Percentiles rank a stretch among this genome's conserved stretches.
These are phyloP conservation scores for Diddensiella santjacobensis DNA, from an alignment of 805 yeast genomes.

Conservation along the genomic window DNA sequence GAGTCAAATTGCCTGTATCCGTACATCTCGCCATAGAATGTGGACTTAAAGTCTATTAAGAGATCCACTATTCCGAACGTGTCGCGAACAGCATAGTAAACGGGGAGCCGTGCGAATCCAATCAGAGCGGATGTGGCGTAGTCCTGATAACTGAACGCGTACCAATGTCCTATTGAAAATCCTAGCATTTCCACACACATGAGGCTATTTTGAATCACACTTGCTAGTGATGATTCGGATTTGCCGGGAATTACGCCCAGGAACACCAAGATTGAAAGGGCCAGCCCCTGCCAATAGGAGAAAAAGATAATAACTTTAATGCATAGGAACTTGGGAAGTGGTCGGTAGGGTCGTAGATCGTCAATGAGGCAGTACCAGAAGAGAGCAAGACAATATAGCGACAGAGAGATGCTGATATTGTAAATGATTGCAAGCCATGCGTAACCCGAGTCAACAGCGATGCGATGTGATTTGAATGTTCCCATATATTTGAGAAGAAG, in stretches of 20 bases:
- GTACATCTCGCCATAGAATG: slow-evolving; percentile 67
- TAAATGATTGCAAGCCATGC: slow-evolving; percentile 67
- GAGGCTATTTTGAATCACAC: slow-evolving; percentile 69
- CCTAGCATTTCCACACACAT: slow-evolving; percentile 80
- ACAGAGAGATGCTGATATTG: slow-evolving; percentile 74
- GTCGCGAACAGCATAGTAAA: slow-evolving; percentile 66
- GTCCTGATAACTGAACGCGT: slow-evolving; percentile 74
- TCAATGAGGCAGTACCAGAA: slow-evolving; percentile 88
- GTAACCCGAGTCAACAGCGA: slow-evolving; percentile 48
- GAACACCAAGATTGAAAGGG: slow-evolving; percentile 40
- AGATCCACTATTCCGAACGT: slow-evolving; percentile 75
- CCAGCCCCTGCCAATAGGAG: slow-evolving; percentile 94
- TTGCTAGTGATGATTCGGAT: slow-evolving; percentile 40
- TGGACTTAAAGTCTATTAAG: slow-evolving; percentile 65
- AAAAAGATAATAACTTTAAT: slow-evolving; percentile 93
- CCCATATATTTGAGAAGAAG: slow-evolving; percentile 46
- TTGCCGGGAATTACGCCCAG: slow-evolving; percentile 33
- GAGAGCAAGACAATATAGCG: slow-evolving; percentile 78
- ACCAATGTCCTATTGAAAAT: slow-evolving; percentile 86
- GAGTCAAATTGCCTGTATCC: slow-evolving; percentile 83
- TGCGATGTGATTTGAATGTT: slow-evolving; percentile 48
- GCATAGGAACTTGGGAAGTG: slow-evolving; percentile 89
- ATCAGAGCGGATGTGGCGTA: slow-evolving; percentile 61
- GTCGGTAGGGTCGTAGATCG: slow-evolving; percentile 75
- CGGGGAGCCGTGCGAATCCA: slow-evolving; percentile 62